phyloP scores from a whole-genome alignment of 2,329 filamentous ascomycete species.

The Aspergillus sp. region DNA sequence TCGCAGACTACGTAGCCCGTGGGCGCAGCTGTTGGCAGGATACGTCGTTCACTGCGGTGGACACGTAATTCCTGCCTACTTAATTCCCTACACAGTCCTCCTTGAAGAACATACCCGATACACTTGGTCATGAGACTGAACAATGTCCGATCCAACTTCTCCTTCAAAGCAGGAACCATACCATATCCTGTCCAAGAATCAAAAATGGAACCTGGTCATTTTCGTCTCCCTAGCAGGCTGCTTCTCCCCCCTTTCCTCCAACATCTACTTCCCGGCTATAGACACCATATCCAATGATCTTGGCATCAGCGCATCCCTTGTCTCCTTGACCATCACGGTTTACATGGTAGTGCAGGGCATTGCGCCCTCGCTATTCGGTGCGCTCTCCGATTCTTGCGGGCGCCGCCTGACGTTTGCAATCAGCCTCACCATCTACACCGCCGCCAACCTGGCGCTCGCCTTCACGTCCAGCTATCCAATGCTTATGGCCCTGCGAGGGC shows the following conservation, averaged over 20 bases:
- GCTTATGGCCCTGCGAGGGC: conserved; percentile 14
- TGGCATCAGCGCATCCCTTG: conserved; percentile 32
- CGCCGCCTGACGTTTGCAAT: conserved; percentile 52
- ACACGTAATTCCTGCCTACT: too few species aligned
- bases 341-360: conserved; percentile 59
- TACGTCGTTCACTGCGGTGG: too few species aligned
- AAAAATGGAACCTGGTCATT: conserved; percentile 45
- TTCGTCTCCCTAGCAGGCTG: conserved; percentile 23
- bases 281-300: conserved; percentile 32
- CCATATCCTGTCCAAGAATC: conserved; percentile 40
- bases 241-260: conserved; percentile 50
- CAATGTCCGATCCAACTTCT: too few species aligned
- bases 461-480: conserved; percentile 18
- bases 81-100: too few species aligned
- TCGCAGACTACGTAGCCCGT: too few species aligned
- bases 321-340: conserved; percentile 43
- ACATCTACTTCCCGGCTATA: conserved; percentile 54
- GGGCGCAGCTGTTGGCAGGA: too few species aligned
- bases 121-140: too few species aligned
- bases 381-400: conserved; percentile 54
- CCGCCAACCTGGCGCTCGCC: conserved; percentile 53
- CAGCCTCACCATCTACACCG: conserved; percentile 54
- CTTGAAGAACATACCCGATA: too few species aligned
- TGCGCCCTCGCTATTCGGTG: conserved; percentile 55
- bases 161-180: conserved; percentile 19